phyloP scores from a whole-genome alignment of 805 yeast species.

The Debaryomyces tyrocola region DNA sequence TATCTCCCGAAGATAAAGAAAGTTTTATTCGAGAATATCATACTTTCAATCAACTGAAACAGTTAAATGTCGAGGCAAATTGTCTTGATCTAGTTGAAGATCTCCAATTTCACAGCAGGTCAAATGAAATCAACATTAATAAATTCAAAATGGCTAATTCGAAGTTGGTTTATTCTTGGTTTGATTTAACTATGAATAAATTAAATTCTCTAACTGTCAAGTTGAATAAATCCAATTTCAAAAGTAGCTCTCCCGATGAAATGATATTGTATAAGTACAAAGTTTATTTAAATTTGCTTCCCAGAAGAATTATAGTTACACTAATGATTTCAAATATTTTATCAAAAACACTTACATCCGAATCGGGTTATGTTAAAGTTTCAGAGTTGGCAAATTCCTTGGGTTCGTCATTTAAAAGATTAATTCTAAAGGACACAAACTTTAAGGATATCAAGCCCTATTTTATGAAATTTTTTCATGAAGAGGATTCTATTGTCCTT shows the following conservation, averaged over 20 bases:
- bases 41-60: slow-evolving; percentile 22
- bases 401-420: slow-evolving; percentile 8
- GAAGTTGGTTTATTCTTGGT: slow-evolving; percentile 14
- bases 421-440: slow-evolving; percentile 9
- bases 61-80: slow-evolving; percentile 27
- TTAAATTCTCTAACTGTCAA: background rate
- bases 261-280: slow-evolving; percentile 8
- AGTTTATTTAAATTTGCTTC: slow-evolving; percentile 15
- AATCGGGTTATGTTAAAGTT: slow-evolving; percentile 15
- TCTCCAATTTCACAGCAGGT: slow-evolving; percentile 3
- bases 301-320: slow-evolving; percentile 14
- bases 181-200: slow-evolving; percentile 1
- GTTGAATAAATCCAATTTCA: background rate
- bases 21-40: slow-evolving; percentile 25
- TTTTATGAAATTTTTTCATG: slow-evolving; percentile 11
- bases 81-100: slow-evolving; percentile 16
- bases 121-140: slow-evolving; percentile 3
- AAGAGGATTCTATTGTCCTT: slow-evolving; percentile 19
- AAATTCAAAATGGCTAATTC: slow-evolving; percentile 8
- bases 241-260: slow-evolving; percentile 1
- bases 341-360: slow-evolving; percentile 17
- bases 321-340: slow-evolving; percentile 18
- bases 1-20: slow-evolving; percentile 6
- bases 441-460: slow-evolving; percentile 7
- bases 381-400: slow-evolving; percentile 14